Base-by-base conservation (phyloP, 208 protist genomes). In the Acanthamoeba sp. region DNA sequence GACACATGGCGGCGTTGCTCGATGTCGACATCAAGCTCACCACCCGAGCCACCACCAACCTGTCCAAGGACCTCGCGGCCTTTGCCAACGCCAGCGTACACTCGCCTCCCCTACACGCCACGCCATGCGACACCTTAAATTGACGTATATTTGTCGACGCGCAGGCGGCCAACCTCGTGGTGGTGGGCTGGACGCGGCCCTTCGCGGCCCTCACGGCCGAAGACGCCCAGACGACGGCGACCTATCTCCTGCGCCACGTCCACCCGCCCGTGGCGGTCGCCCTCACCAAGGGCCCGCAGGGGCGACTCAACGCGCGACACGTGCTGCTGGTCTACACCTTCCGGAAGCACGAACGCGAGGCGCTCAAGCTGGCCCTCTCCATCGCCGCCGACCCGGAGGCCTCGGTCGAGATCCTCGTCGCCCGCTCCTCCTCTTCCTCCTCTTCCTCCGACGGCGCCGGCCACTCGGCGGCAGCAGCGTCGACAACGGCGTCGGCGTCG, bases 21-120 rank as follows among this genome's bases (percentile, higher is more conserved):
- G 78, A 87, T 18, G 34, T 87, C 42, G 48, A 87, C 6, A 32
- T 87, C 38, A 55, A 87, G 4, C 38, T 57, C 48, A 34, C 48
- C 78, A 87, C 78, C n/a, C 48, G 42, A 4, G 78, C 78, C 24
- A 59, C 78, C 34, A n/a, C 29, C 24, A 87, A 52, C 78, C 22
- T 87, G 27, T 38, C 32, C n/a, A 48, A 87, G 38, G 78, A 87
- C 78, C 78, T 87, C 29, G 38, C 42, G 29, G 42, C 38, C 29
- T 59, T 87, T 52, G 78, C 78, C 78, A 87, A 87, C 42, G 14
- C 78, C 10, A 87, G 78, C n/a, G 78, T 87, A 87, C 22, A n/a
- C 48, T 5, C 38, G 7, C 3, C 73, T 20, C 3, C 32, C 18
- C 10, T 10, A 36, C 42, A 84, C 45, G 18, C 45, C 52, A 20